Base-by-base conservation (phyloP, 495 filamentous ascomycete species). In the Monascus purpureus region DNA sequence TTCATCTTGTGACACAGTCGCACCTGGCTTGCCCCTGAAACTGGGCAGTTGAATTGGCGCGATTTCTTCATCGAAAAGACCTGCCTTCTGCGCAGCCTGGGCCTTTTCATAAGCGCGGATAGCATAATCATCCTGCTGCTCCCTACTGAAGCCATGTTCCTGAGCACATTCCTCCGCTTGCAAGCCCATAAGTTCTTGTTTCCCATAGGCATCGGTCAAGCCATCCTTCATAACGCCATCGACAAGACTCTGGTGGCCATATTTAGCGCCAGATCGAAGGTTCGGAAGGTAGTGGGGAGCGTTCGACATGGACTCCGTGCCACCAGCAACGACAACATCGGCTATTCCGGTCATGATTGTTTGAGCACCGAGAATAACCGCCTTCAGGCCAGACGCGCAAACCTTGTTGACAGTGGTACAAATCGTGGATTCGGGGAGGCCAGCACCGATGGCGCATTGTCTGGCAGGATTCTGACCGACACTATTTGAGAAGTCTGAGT, bases 321-420 rank as follows among this genome's bases (percentile, higher is more conserved):
- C 90, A 44, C 88, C 90, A 25, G 83, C 92, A 11, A 97, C 79
- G 24, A 96, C 75, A 40, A 90, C 72, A 31, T 82, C 75, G 40
- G 90, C 86, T 46, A 78, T 90, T 39, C 90, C 87, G 18, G 85
- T 93, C 47, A 93, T 85, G 55, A 97, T 95, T 39, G 85, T 93
- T 64, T 96, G 90, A 16, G 90, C 80, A 31, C 80, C 92, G 35
- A 97, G 71, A 41, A 93, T 88, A 56, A 96, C 77, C 38, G 90
- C 85, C 64, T 97, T 97, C 47, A 94, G 49, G 25, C 75, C 73
- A 28, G 85, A 94, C 35, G 90, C 90, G 70, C 90, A 97, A 46
- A 97, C 90, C 64, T 97, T 97, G 77, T 96, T 97, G 36, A 97
- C 71, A 17, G 86, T 93, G 25, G 92, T 96, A 62, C 77, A 81